Evolutionary conservation across 1,284 basidiomycete genomes (phyloP).

Genomic region (Marasmius tenuissimus): DNA sequence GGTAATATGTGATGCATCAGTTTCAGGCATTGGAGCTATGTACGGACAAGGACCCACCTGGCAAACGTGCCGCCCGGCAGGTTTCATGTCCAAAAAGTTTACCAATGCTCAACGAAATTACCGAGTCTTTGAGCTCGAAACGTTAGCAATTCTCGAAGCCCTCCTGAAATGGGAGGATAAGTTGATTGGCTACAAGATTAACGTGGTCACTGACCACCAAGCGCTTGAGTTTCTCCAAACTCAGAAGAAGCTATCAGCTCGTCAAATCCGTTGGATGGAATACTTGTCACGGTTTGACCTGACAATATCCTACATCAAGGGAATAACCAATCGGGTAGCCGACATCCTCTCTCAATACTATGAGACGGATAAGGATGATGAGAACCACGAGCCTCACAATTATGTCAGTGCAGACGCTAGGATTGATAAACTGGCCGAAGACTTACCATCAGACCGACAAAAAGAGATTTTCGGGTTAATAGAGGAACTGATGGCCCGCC

Average conservation of each 20-base stretch:
- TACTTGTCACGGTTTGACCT: constrained; percentile 32
- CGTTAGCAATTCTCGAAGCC: constrained; percentile 35
- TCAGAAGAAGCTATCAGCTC: constrained; percentile 15
- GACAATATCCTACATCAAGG: constrained; percentile 30
- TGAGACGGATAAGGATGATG: constrained; percentile 21
- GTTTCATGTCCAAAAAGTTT: constrained; percentile 42
- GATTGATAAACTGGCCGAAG: constrained; percentile 26
- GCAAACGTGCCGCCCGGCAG: constrained; percentile 33
- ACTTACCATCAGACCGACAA: constrained; percentile 18
- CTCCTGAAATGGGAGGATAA: constrained; percentile 38
- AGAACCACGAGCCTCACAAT: constrained; percentile 16
- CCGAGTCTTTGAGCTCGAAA: constrained; percentile 34
- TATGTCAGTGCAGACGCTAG: constrained; percentile 27
- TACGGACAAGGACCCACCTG: constrained; percentile 38
- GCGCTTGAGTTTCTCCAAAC: constrained; percentile 33
- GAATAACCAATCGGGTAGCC: constrained; percentile 26
- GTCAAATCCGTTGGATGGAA: constrained; percentile 33
- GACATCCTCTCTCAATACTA: constrained; percentile 34
- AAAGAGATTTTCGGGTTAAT: neutral
- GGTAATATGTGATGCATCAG: constrained; percentile 31
- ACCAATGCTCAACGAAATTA: constrained; percentile 37
- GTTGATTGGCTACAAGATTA: constrained; percentile 28
- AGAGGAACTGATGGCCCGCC: constrained; percentile 2
- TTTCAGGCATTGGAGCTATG: constrained; percentile 34
- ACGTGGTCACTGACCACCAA: constrained; percentile 39